Evolutionary conservation across 2,329 filamentous ascomycete species (phyloP).

Genomic region (Fusarium sp.): DNA sequence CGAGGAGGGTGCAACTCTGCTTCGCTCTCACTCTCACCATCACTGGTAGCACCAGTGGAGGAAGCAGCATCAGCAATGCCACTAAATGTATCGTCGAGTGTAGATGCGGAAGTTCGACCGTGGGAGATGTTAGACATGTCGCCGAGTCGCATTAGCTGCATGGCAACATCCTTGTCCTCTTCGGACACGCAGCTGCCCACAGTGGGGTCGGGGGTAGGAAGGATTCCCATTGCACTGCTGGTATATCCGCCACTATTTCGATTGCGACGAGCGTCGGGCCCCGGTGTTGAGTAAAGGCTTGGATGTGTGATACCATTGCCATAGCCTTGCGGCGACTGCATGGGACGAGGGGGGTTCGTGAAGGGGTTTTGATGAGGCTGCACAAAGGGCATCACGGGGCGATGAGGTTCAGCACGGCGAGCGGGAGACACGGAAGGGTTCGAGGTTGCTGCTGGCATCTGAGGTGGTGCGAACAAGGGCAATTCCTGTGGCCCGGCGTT

Average conservation of each 20-base stretch:
- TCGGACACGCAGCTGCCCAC: conserved; percentile 97
- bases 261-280: conserved; percentile 71
- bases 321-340: conserved; percentile 88
- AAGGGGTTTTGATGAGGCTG: conserved; percentile 84
- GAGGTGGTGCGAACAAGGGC: conserved; percentile 92
- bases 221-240: conserved; percentile 64
- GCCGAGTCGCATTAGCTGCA: conserved; percentile 95
- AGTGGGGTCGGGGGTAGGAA: conserved; percentile 96
- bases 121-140: conserved; percentile 95
- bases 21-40: conserved; percentile 76
- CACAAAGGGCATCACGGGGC: conserved; percentile 80
- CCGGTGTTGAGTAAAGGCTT: conserved; percentile 72
- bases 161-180: conserved; percentile 91
- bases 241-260: conserved; percentile 72
- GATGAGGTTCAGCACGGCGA: conserved; percentile 79
- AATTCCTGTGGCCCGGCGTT: conserved; percentile 75
- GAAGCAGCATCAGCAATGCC: conserved; percentile 87
- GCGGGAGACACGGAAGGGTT: conserved; percentile 96
- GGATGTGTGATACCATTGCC: conserved; percentile 61
- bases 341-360: conserved; percentile 76
- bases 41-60: conserved; percentile 86
- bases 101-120: conserved; percentile 92
- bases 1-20: conserved; percentile 70
- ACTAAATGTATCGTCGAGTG: conserved; percentile 92
- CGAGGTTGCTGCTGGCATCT: conserved; percentile 94